phyloP scores from a whole-genome alignment of 805 yeast genomes.

The Naumovozyma dairenensis region DNA sequence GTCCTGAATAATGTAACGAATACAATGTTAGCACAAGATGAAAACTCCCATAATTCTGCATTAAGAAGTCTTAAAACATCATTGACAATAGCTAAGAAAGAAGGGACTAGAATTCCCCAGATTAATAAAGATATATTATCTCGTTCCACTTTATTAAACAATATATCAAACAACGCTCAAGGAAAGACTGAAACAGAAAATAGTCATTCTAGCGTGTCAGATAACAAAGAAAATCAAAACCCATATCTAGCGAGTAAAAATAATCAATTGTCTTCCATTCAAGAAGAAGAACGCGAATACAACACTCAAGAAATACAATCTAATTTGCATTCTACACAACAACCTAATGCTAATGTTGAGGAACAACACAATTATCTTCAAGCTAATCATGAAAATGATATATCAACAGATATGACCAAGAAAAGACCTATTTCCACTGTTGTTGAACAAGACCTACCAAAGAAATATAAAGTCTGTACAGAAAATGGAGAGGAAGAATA shows the following conservation, averaged over 20 bases:
- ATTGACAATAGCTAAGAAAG: constrained; percentile 12
- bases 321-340: constrained; percentile 3
- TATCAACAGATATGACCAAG: constrained; percentile 18
- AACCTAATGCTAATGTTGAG: not conserved
- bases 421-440: constrained; percentile 30
- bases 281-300: constrained; percentile 11
- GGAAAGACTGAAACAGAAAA: constrained; percentile 1
- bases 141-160: not conserved
- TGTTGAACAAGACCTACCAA: constrained; percentile 5
- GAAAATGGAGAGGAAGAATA: constrained; percentile 25
- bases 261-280: constrained; percentile 12
- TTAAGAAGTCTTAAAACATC: constrained; percentile 14
- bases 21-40: constrained; percentile 21
- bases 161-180: too few relatives aligned
- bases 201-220: too few relatives aligned
- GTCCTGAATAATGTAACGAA: constrained; percentile 30
- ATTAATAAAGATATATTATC: constrained; percentile 7
- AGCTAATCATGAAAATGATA: not conserved
- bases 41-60: constrained; percentile 11
- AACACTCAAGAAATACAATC: constrained; percentile 1
- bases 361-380: constrained; percentile 1
- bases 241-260: constrained; percentile 9
- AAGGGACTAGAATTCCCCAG: constrained; percentile 13
- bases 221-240: constrained; percentile 23
- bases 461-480: constrained; percentile 11